Conservation (phyloP, 345 rosid genomes). For the Iberis pinnata region DNA sequence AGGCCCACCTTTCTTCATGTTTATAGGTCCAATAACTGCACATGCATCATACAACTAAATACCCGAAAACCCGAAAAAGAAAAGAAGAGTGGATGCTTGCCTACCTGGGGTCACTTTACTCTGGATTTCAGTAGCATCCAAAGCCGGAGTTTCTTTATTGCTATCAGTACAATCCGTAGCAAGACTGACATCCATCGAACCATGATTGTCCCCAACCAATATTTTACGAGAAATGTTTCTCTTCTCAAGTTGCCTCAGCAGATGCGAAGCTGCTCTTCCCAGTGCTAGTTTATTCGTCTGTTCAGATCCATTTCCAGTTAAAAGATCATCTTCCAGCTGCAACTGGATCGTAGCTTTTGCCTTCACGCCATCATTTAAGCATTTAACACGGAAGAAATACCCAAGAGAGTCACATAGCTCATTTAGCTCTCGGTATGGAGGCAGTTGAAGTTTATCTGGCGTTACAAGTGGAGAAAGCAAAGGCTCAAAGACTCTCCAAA, state of each 20-base stretch:
- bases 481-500: conserved; percentile 72
- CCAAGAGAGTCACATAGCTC: conserved; percentile 79
- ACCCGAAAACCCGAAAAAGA: neutral
- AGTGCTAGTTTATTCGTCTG: conserved; percentile 55
- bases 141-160: neutral
- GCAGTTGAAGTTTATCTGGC: conserved; percentile 68
- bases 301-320: conserved; percentile 60
- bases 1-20: conserved; percentile 79
- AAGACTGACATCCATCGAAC: conserved; percentile 14
- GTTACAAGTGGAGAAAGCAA: conserved; percentile 75
- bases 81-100: conserved; percentile 14
- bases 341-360: conserved; percentile 54
- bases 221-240: conserved; percentile 46
- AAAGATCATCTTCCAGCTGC: conserved; percentile 56
- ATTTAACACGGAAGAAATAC: conserved; percentile 46
- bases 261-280: conserved; percentile 69
- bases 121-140: conserved; percentile 19
- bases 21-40: conserved; percentile 51
- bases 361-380: conserved; percentile 40
- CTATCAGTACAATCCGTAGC: neutral
- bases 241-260: conserved; percentile 69
- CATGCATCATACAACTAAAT: neutral
- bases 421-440: conserved; percentile 61
- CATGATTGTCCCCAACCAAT: conserved; percentile 32
- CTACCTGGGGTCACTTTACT: conserved; percentile 20